These are phyloP conservation scores for Aspergillus aculeatinus DNA, from an alignment of 2,329 filamentous ascomycete species.

Conservation along the genomic window DNA sequence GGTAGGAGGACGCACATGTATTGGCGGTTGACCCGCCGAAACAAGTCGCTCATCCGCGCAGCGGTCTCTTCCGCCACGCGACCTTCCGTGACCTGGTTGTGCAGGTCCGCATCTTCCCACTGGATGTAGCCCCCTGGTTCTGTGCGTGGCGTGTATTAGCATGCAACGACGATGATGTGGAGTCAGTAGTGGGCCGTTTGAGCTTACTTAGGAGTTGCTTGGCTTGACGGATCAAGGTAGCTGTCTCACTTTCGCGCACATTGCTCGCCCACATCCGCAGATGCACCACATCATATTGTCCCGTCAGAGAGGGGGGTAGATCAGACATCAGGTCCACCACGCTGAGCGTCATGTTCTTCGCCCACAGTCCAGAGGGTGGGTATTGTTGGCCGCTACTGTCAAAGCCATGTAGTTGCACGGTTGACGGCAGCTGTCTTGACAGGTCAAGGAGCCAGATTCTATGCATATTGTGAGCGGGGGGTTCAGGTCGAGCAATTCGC, in stretches of 20 bases:
- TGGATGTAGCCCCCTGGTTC: slow-evolving; percentile 24
- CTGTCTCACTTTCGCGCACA: slow-evolving; percentile 7
- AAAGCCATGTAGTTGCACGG: neutral
- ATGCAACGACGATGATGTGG: too few species aligned
- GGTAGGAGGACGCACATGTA: neutral
- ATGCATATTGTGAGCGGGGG: neutral
- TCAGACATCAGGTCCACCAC: slow-evolving; percentile 3
- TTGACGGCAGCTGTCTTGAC: neutral
- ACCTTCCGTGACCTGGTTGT: slow-evolving; percentile 7
- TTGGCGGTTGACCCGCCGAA: neutral
- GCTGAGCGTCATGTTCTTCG: neutral
- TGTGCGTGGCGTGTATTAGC: slow-evolving; percentile 1
- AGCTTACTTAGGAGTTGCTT: too few species aligned
- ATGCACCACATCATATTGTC: slow-evolving; percentile 22
- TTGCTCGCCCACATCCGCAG: slow-evolving; percentile 17
- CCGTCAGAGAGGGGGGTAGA: slow-evolving; percentile 10
- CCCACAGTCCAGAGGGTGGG: neutral
- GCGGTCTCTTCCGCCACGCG: slow-evolving; percentile 4
- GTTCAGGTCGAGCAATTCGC: neutral
- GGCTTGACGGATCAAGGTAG: slow-evolving; percentile 2
- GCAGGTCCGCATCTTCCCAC: slow-evolving; percentile 22
- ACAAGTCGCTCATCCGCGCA: neutral
- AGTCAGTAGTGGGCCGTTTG: too few species aligned
- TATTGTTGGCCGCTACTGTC: neutral
- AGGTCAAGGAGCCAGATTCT: neutral